Conservation (phyloP, 306 rosid species). For the Phaseolus lunatus region DNA sequence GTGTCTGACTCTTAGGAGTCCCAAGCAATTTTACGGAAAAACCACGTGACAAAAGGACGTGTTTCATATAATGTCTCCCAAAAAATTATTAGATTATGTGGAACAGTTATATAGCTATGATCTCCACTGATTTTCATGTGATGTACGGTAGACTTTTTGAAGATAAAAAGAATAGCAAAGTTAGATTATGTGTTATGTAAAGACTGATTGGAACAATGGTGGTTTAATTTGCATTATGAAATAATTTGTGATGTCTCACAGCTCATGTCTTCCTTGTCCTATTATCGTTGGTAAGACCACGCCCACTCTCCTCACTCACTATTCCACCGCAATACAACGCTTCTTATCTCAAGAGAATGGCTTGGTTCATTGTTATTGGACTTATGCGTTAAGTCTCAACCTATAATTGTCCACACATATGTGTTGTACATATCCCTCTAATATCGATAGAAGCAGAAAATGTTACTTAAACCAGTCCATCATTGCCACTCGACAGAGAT, state of each 20-base stretch:
- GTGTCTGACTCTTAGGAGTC: constrained; percentile 31
- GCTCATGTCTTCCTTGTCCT: constrained; percentile 48
- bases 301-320: background rate
- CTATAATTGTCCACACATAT: constrained; percentile 34
- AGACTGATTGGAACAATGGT: background rate
- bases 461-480: constrained; percentile 17
- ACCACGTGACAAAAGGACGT: constrained; percentile 35
- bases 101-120: too few species aligned
- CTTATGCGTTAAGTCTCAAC: constrained; percentile 25
- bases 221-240: background rate
- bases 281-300: constrained; percentile 26
- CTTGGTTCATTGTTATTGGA: constrained; percentile 36
- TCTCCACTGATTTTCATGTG: background rate
- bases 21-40: constrained; percentile 22
- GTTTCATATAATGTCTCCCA: constrained; percentile 20
- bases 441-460: constrained; percentile 1
- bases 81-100: too few species aligned
- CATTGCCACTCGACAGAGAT: constrained; percentile 40
- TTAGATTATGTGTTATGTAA: background rate
- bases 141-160: too few species aligned
- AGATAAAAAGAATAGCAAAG: too few species aligned
- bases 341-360: constrained; percentile 45
- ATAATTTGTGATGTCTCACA: constrained; percentile 38
- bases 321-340: constrained; percentile 34
- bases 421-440: constrained; percentile 15